Base-by-base conservation (phyloP, 306 rosid genomes). In the Dryas alaskensis region DNA sequence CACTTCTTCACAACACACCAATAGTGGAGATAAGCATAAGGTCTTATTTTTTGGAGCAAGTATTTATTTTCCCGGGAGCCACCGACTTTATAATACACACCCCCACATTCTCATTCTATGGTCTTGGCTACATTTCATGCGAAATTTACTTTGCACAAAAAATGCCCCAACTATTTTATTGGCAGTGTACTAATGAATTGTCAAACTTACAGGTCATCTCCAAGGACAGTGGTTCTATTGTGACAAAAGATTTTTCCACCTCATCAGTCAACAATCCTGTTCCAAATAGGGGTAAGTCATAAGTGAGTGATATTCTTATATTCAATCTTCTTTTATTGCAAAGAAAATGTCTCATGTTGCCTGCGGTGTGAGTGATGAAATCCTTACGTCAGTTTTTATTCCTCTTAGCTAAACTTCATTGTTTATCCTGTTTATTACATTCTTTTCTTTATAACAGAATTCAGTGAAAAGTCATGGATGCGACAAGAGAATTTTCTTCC, bases 221-320 rank as follows among this genome's bases (percentile, higher is more conserved):
- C 53, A 91, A 88, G 90, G 92, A 88, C 73, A 58, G 86, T 68
- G 89, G 81, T 27, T 82, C 87, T 84, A 73, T 84, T 48, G 67
- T 75, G 46, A 65, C 78, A 70, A 81, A 65, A 22, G 67, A 63
- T 43, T 16, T 51, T 63, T 65, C 85, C 10, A 72, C 80, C 67
- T 11, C 71, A 42, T 43, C 78, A 47, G 63, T 46, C 61, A 72
- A 61, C 72, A 70, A 17, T 57, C 53, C 78, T 50, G 70, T 82
- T 67, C 73, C 87, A 65, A 55, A 4, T 66, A 22, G 63, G 61
- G 88, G 96, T 91, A 77, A 63, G 65, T 63, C 53, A 22, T 70
- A 19, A 70, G 39, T 69, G 5, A 54, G 25, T 40, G 53, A 10
- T 59, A n/a, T 25, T 14, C 22, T 68, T 67, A 17, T 25, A 67